Percentiles rank a stretch among this genome's conserved stretches.
Evolutionary conservation across 2,329 filamentous ascomycete species (phyloP).

Genomic region (Metarhizium robertsii): DNA sequence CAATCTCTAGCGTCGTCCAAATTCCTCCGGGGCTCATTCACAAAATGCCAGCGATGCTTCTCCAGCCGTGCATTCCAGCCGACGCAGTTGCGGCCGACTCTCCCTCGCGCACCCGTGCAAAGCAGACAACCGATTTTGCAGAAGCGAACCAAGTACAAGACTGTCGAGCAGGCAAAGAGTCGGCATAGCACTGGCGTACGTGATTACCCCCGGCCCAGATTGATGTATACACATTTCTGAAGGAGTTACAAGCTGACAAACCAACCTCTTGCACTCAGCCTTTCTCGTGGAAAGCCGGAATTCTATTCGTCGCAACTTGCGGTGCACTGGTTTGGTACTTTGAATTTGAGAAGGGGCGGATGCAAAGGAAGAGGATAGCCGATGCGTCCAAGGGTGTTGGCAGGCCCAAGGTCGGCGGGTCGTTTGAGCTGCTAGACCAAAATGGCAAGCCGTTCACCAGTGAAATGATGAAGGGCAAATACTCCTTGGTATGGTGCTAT

Average conservation of each 20-base stretch:
- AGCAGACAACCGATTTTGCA: slow-evolving; percentile 26
- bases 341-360: slow-evolving; percentile 81
- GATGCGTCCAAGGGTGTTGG: slow-evolving; percentile 91
- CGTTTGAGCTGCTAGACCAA: slow-evolving; percentile 75
- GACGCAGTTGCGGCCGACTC: slow-evolving; percentile 25
- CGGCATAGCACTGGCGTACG: slow-evolving; percentile 47
- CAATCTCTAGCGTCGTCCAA: slow-evolving; percentile 25
- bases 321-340: slow-evolving; percentile 81
- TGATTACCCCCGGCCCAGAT: neutral
- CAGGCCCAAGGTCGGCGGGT: slow-evolving; percentile 83
- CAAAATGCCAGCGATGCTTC: slow-evolving; percentile 31
- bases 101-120: slow-evolving; percentile 20
- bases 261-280: slow-evolving; percentile 43
- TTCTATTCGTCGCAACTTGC: slow-evolving; percentile 75
- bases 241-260: slow-evolving; percentile 15
- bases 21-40: slow-evolving; percentile 23
- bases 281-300: slow-evolving; percentile 85
- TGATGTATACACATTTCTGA: neutral
- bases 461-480: slow-evolving; percentile 76
- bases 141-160: slow-evolving; percentile 36
- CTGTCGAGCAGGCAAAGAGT: slow-evolving; percentile 50
- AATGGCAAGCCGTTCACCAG: slow-evolving; percentile 70
- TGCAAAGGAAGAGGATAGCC: slow-evolving; percentile 80
- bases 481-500: slow-evolving; percentile 54
- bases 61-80: slow-evolving; percentile 25